Evolutionary conservation across 2,329 filamentous ascomycete species (phyloP).

Genomic region (Mycosphaerella arachidis): DNA sequence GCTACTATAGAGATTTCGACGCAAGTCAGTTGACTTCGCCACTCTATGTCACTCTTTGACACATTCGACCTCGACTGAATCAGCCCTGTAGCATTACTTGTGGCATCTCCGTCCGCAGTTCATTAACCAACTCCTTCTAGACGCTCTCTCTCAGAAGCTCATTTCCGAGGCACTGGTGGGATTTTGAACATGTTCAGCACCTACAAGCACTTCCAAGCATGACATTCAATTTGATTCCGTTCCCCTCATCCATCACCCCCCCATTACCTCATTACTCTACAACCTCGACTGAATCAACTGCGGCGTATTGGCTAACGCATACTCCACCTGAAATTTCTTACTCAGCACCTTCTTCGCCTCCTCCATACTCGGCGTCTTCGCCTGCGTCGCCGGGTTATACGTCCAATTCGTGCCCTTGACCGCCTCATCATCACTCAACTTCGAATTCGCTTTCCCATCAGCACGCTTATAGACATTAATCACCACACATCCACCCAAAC

Average conservation of each 20-base stretch:
- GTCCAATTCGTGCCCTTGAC: slow-evolving; percentile 65
- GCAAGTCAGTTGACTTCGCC: too few species aligned
- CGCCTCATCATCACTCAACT: slow-evolving; percentile 60
- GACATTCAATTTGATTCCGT: not conserved
- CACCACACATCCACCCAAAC: slow-evolving; percentile 83
- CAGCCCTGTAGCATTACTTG: too few species aligned
- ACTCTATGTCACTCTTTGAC: too few species aligned
- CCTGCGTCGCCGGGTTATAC: slow-evolving; percentile 88
- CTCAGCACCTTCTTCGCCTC: slow-evolving; percentile 67
- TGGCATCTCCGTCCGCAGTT: too few species aligned
- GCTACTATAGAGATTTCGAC: too few species aligned
- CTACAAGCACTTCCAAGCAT: too few species aligned
- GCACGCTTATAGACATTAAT: slow-evolving; percentile 83
- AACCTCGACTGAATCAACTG: slow-evolving; percentile 70
- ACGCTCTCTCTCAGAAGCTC: too few species aligned
- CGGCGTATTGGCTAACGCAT: slow-evolving; percentile 72
- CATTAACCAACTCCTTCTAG: too few species aligned
- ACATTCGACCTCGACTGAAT: too few species aligned
- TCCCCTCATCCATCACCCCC: not conserved
- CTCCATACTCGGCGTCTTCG: slow-evolving; percentile 77
- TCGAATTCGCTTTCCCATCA: slow-evolving; percentile 63
- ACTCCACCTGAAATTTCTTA: slow-evolving; percentile 62
- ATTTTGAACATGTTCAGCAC: too few species aligned
- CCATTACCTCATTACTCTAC: slow-evolving; percentile 30
- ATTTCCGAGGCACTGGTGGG: too few species aligned